These are phyloP conservation scores for Leccinum pachyderme DNA, from an alignment of 1,284 basidiomycete species.

Conservation along the genomic window DNA sequence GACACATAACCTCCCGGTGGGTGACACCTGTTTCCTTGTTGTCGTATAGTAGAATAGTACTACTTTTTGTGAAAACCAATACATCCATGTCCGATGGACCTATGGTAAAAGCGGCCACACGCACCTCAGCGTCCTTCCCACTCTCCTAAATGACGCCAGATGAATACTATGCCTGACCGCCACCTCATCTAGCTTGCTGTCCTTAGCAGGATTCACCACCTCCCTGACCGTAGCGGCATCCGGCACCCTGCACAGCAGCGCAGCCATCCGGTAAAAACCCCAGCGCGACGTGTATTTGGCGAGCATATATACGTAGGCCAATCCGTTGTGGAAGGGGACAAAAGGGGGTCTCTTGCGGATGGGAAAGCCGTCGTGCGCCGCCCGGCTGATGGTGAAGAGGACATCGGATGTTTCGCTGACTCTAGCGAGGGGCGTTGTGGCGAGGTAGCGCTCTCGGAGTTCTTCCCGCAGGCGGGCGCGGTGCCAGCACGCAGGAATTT, in stretches of 20 bases:
- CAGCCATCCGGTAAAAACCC: constrained; percentile 12
- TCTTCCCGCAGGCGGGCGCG: constrained; percentile 9
- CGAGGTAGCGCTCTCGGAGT: constrained; percentile 6
- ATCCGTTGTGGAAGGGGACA: constrained; percentile 9
- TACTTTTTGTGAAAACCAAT: background rate
- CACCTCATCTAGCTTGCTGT: constrained; percentile 13
- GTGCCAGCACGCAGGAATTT: constrained; percentile 9
- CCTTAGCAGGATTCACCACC: constrained; percentile 13
- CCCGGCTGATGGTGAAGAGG: constrained; percentile 14
- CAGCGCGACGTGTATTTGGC: constrained; percentile 12
- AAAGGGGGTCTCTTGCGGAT: constrained; percentile 10
- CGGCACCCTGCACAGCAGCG: constrained; percentile 9
- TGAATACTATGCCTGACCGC: constrained; percentile 11
- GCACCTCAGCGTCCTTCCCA: constrained; percentile 11
- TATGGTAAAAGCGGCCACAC: constrained; percentile 13
- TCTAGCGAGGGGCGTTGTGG: constrained; percentile 8
- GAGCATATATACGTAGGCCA: constrained; percentile 9
- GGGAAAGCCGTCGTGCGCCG: constrained; percentile 9
- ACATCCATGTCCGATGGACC: constrained; percentile 5
- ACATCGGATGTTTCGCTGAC: constrained; percentile 11
- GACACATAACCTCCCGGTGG: too few species aligned
- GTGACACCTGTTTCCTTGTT: background rate
- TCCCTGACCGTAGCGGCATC: constrained; percentile 10
- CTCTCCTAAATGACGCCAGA: constrained; percentile 7
- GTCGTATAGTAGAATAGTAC: background rate